These are phyloP conservation scores for Coemansia reversa DNA, from an alignment of 192 early-diverging fungal genomes.

Conservation along the genomic window DNA sequence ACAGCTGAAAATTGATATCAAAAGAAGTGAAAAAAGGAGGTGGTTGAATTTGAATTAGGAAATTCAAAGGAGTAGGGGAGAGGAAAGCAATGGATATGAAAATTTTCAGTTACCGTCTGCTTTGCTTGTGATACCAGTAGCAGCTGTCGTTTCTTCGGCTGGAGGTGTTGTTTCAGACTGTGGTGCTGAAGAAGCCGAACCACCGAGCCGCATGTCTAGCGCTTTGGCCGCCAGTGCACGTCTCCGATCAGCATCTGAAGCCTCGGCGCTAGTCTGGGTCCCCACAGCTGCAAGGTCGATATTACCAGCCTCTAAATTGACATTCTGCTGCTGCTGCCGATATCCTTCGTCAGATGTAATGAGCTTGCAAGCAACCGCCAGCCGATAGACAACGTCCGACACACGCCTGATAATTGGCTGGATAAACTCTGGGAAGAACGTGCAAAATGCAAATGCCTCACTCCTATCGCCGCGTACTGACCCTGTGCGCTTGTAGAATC, in stretches of 20 bases:
- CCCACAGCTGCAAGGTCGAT: background rate
- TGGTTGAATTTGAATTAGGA: background rate
- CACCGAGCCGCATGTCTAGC: slow-evolving; percentile 37
- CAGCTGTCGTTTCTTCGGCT: background rate
- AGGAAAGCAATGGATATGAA: background rate
- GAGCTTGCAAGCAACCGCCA: slow-evolving; percentile 27
- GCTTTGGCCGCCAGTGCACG: slow-evolving; percentile 46
- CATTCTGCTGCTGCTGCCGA: slow-evolving; percentile 22
- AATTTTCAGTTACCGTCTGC: background rate
- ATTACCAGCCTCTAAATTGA: slow-evolving; percentile 16
- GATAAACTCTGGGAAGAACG: slow-evolving; percentile 81
- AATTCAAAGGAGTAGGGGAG: background rate
- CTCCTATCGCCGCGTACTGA: slow-evolving; percentile 81
- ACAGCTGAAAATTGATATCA: background rate
- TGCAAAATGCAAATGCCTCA: slow-evolving; percentile 85
- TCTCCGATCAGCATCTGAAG: slow-evolving; percentile 38
- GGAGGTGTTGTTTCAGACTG: background rate
- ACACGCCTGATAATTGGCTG: slow-evolving; percentile 35
- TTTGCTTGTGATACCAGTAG: background rate
- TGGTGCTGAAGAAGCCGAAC: background rate
- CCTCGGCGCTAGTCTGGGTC: slow-evolving; percentile 9
- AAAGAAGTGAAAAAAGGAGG: background rate
- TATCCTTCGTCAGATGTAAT: slow-evolving; percentile 48
- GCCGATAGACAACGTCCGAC: slow-evolving; percentile 16
- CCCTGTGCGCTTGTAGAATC: slow-evolving; percentile 82